Base-by-base conservation (phyloP, 2,329 filamentous ascomycete genomes). In the Botrytis aclada region DNA sequence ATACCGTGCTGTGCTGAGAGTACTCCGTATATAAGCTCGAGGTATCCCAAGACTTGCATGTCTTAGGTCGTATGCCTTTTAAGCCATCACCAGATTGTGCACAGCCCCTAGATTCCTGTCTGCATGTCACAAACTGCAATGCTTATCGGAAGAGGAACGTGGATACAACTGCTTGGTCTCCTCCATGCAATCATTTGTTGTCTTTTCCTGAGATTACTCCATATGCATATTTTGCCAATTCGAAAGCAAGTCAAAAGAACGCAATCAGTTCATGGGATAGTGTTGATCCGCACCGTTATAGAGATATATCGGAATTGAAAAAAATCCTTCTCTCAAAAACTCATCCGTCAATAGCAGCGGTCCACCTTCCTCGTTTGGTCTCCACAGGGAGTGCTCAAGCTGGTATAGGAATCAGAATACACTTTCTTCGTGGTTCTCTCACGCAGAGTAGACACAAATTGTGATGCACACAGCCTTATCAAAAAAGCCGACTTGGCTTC, bases 101-200 rank as follows among this genome's bases (percentile, higher is more conserved):
- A 51, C 56, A 62, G 39, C 32, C n/a, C 37, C 39, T 63, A 34
- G 22, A 4, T 39, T 63, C 54, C 69, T 34, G 12, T 62, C 56
- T 70, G 43, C 54, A 39, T 45, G 29, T 43, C 16, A 45, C 43
- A 34, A 45, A 8, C 54, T 63, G 56, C 69, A 45, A 60, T 58
- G 66, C 66, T 34, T 61, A 61, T 69, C 51, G 66, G 41, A 43
- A 60, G 14, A 61, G 66, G 66, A 61, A 69, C 39, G 66, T 69
- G 66, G 47, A 69, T 58, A 69, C 29, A 58, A 60, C 66, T 69
- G 51, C 37, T 69, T 69, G 66, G 66, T 43, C 32, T 43, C 37
- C 69, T 71, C 65, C 18, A 51, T 71, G 41, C 69, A 60, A 61
- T 61, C 37, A 58, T 56, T 56, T 37, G 65, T 69, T 56, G 47